A percentile compares a stretch with the other conserved stretches of the same genome.
Conservation (phyloP, 768 basidiomycete species). For the Galerina marginata region DNA sequence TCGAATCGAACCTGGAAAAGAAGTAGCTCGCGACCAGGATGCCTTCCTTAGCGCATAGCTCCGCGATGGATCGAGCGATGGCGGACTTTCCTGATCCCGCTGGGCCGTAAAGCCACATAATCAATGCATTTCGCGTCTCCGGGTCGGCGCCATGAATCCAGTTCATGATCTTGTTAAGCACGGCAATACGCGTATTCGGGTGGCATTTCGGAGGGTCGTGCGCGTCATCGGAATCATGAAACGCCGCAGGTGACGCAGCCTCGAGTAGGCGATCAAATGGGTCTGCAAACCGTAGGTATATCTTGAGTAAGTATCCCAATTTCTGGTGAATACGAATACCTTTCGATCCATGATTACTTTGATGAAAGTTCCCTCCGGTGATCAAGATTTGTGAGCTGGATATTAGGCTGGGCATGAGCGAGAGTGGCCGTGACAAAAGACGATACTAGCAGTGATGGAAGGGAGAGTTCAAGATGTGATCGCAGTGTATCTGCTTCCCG, state of each 20-base stretch:
- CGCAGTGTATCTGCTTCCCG: too few relatives aligned
- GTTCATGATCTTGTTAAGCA: neutral
- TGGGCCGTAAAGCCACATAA: conserved; percentile 7
- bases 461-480: too few relatives aligned
- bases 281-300: too few relatives aligned
- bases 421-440: too few relatives aligned
- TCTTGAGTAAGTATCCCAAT: too few relatives aligned
- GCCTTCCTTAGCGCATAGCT: neutral
- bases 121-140: neutral
- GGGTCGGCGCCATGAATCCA: neutral
- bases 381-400: too few relatives aligned
- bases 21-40: neutral
- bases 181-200: neutral
- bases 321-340: too few relatives aligned
- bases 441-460: too few relatives aligned
- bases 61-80: conserved; percentile 2
- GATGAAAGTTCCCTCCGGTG: too few relatives aligned
- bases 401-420: too few relatives aligned
- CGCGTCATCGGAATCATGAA: neutral
- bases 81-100: conserved; percentile 8
- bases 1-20: neutral
- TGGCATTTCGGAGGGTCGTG: neutral
- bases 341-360: too few relatives aligned
- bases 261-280: too few relatives aligned
- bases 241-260: neutral